These are phyloP conservation scores for Sindora glabra DNA, from an alignment of 306 rosid genomes.

Conservation along the genomic window DNA sequence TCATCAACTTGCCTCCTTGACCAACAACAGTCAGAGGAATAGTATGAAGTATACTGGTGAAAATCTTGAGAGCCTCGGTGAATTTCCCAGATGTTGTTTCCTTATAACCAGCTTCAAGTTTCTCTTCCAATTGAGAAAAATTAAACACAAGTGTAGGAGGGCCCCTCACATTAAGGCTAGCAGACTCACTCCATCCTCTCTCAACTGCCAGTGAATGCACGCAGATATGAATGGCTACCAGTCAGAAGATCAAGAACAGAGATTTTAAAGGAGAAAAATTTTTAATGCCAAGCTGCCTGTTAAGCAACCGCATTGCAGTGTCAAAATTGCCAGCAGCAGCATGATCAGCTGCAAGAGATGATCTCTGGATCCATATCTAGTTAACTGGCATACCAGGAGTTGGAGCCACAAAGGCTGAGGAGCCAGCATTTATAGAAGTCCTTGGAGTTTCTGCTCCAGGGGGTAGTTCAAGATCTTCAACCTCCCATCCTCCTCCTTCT, in stretches of 20 bases:
- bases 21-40: slow-evolving; percentile 77
- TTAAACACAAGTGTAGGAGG: slow-evolving; percentile 72
- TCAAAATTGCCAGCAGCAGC: slow-evolving; percentile 93
- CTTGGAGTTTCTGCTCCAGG: slow-evolving; percentile 79
- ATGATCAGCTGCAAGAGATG: slow-evolving; percentile 96
- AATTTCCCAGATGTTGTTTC: slow-evolving; percentile 76
- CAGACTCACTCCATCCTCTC: slow-evolving; percentile 80
- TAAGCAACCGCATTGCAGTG: slow-evolving; percentile 82
- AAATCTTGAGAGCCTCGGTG: slow-evolving; percentile 60
- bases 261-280: slow-evolving; percentile 69
- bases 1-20: slow-evolving; percentile 94
- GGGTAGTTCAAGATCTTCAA: slow-evolving; percentile 83
- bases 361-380: slow-evolving; percentile 85
- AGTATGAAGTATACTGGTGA: slow-evolving; percentile 62
- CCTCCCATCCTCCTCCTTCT: slow-evolving; percentile 88
- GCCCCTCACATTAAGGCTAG: slow-evolving; percentile 68
- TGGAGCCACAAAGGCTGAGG: slow-evolving; percentile 69
- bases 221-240: slow-evolving; percentile 73
- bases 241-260: slow-evolving; percentile 68
- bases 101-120: slow-evolving; percentile 79
- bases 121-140: slow-evolving; percentile 78
- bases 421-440: slow-evolving; percentile 43
- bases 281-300: slow-evolving; percentile 80
- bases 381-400: slow-evolving; percentile 87
- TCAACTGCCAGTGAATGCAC: slow-evolving; percentile 74